phyloP scores from a whole-genome alignment of 164 flowering plant genomes.

The Sextonia rubra region DNA sequence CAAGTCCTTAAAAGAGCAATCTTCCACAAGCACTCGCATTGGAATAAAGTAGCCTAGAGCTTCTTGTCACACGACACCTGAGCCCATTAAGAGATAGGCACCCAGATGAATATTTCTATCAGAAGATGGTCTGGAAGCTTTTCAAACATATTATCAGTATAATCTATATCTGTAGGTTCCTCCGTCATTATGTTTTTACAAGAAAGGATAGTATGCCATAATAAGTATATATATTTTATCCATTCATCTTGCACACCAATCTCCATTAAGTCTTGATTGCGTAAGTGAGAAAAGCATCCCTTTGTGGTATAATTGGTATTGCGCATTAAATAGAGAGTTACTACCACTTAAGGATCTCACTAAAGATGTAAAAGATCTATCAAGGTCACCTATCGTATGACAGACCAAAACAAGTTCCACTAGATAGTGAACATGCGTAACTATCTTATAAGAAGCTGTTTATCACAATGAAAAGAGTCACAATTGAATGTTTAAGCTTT shows the following conservation, averaged over 20 bases:
- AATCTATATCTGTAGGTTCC: conserved; percentile 14
- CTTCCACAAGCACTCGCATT: conserved; percentile 69
- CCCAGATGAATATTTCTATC: conserved; percentile 62
- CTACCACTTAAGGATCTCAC: not conserved
- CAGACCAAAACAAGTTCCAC: too few species aligned
- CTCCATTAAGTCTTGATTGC: too few species aligned
- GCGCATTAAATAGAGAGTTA: not conserved
- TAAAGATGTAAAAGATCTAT: not conserved
- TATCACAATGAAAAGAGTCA: too few species aligned
- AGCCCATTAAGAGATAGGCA: conserved; percentile 59
- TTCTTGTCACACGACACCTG: conserved; percentile 56
- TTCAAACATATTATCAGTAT: conserved; percentile 35
- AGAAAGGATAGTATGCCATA: not conserved
- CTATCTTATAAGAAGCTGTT: too few species aligned
- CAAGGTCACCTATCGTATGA: too few species aligned
- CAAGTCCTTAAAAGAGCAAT: conserved; percentile 55
- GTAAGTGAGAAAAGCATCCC: too few species aligned
- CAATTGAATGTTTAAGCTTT: too few species aligned
- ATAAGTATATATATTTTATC: not conserved
- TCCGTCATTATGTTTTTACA: conserved; percentile 33
- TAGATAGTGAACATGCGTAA: too few species aligned
- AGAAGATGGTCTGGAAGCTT: conserved; percentile 79
- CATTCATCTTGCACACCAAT: too few species aligned
- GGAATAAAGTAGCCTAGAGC: conserved; percentile 63
- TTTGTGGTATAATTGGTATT: not conserved